Percentiles rank a stretch among this genome's conserved stretches.
Evolutionary conservation across 225 moss, liverwort and hornwort species (phyloP).

Genomic region (Rhytidiadelphus loreus): DNA sequence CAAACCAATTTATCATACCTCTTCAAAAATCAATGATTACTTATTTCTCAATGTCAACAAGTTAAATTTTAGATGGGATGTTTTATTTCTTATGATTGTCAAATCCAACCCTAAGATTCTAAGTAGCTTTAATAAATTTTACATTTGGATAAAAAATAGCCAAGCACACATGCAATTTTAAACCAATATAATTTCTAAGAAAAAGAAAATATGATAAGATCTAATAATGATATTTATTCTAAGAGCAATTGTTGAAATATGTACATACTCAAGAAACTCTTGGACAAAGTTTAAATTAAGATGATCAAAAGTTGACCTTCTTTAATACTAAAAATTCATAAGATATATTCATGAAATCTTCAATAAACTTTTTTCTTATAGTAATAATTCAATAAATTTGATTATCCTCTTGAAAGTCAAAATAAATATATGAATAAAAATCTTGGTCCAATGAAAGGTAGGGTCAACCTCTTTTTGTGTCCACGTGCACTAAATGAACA

Average conservation of each 20-base stretch:
- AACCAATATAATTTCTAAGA: neutral
- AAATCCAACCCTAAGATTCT: neutral
- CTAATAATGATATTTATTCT: neutral
- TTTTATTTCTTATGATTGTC: neutral
- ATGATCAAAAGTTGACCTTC: neutral
- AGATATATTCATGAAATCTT: neutral
- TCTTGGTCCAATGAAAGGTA: neutral
- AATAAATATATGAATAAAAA: neutral
- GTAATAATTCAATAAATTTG: neutral
- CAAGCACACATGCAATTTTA: neutral
- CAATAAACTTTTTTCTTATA: neutral
- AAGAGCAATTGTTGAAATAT: neutral
- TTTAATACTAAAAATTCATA: no score
- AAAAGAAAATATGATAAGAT: neutral
- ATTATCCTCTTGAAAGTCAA: neutral
- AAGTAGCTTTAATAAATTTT: neutral
- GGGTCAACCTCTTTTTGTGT: neutral
- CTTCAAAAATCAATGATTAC: neutral
- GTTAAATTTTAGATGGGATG: neutral
- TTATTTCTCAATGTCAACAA: neutral
- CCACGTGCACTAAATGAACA: fast-evolving
- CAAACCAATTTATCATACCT: neutral
- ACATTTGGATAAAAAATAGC: neutral
- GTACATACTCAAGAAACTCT: neutral
- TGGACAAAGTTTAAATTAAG: neutral